Evolutionary conservation across 2,329 filamentous ascomycete genomes (phyloP), one percentile per base, ranked within the genome.

Genomic region (Fusarium tricinctum): DNA sequence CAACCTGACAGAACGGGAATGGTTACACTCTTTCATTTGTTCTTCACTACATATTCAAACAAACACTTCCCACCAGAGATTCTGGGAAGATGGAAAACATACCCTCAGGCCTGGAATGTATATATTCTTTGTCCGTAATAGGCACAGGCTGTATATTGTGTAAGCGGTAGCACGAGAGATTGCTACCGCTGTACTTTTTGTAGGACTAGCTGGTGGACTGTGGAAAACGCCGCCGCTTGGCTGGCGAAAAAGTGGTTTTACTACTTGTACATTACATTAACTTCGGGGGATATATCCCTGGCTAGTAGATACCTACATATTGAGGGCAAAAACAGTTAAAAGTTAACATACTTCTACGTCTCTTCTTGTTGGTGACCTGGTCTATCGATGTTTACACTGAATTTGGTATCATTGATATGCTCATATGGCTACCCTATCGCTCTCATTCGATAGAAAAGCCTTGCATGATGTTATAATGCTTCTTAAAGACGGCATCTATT

Each of bases 321-420:
- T 67, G 71, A 74, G 72, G 72, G 61, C 68, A 65, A 74, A 74
- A 73, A 72, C 63, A 63, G 71, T 74, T 62, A 70, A 74, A 74
- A 66, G 69, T 74, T 63, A 73, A 71, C 70, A 39, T 54, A 56
- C 57, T 57, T 6, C n/a, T 50, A 12, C 40, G 52, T 40, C 33
- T 46, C 43, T 54, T 39, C 33, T 48, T 51, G 26, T 42, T 39
- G 40, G 35, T 51, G 66, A 38, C 52, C 20, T 23, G 23, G 50
- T n/a, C 39, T 19, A 20, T 20, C 15, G n/a, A n/a, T 57, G 28
- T 15, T 47, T 5, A 13, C 35, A 5, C 20, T 7, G 13, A 48
- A 5, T 33, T 9, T 30, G 14, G 9, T 38, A n/a, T 38, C 33
- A 10, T 4, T 17, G 17, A 17, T n/a, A 17, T 38, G 33, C 33